A percentile compares a stretch with the other conserved stretches of the same genome.
Evolutionary conservation across 345 rosid species (phyloP).

Genomic region (Moricandia arvensis): DNA sequence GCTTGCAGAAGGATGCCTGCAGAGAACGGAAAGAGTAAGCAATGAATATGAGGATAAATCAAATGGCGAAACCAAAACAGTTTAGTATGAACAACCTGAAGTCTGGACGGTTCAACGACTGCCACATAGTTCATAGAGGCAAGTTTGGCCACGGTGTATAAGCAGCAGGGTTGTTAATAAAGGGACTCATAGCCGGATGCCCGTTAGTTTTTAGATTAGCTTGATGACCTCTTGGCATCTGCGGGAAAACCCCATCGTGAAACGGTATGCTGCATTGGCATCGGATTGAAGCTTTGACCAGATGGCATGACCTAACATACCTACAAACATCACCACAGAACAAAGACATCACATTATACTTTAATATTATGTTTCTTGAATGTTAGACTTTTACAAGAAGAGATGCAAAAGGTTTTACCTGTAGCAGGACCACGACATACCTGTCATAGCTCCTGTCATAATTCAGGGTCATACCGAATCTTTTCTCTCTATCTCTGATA

Average conservation of each 20-base stretch:
- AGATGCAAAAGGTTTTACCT: slow-evolving; percentile 28
- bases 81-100: slow-evolving; percentile 54
- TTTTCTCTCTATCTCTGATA: slow-evolving; percentile 91
- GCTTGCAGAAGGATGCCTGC: slow-evolving; percentile 57
- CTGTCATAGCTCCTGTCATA: slow-evolving; percentile 92
- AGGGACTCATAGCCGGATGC: slow-evolving; percentile 62
- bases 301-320: slow-evolving; percentile 76
- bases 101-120: slow-evolving; percentile 65
- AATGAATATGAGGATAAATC: not conserved
- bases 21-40: not conserved
- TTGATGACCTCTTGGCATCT: slow-evolving; percentile 73
- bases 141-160: slow-evolving; percentile 71
- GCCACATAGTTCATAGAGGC: slow-evolving; percentile 68
- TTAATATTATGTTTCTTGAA: not conserved
- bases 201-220: slow-evolving; percentile 50
- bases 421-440: slow-evolving; percentile 43
- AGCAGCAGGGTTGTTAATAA: slow-evolving; percentile 46
- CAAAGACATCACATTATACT: not conserved
- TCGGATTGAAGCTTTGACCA: slow-evolving; percentile 60
- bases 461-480: slow-evolving; percentile 94
- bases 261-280: slow-evolving; percentile 70
- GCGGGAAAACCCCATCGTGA: slow-evolving; percentile 62
- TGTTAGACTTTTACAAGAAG: not conserved
- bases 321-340: slow-evolving; percentile 38
- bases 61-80: not conserved